Evolutionary conservation across 305 asterid genomes (phyloP), one percentile per base, ranked within the genome.

Genomic region (Andrographis paniculata): DNA sequence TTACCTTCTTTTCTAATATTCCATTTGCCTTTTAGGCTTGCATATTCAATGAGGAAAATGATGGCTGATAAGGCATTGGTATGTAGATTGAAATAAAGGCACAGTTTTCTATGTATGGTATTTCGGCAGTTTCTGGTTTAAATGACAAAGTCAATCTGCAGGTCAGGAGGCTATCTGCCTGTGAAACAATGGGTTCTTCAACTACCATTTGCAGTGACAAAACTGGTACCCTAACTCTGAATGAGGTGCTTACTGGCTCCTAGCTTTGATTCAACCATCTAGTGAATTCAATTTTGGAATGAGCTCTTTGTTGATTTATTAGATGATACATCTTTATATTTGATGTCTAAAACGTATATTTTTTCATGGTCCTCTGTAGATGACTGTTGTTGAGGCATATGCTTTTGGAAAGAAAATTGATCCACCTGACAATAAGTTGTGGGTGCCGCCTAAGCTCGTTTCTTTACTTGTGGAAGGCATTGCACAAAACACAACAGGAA

Each of bases 61-160:
- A 91, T 91, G 99, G 88, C 87, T 47, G 96, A 86, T 67, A 91
- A 91, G 73, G 96, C 99, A 44, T 63, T 91, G 96, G 99, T 91
- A 77, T 45, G 84, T 63, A 40, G 23, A 39, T 38, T 19, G 39
- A 47, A n/a, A 28, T 42, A 43, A 37, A 23, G 57, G 55, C 60
- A 17, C 60, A 21, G 19, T 42, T 52, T 28, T 27, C 31, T 27
- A 21, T 52, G 10, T 27, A 20, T 60, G 13, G 11, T 45, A 51
- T 37, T 42, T 39, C 24, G 15, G 41, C 35, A 31, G 27, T 17
- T 11, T n/a, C 24, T 20, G 53, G 54, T 40, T 58, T 27, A n/a
- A 46, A 27, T 35, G 14, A 19, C 43, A 46, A 42, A 44, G 46
- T 66, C 50, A 19, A 59, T 63, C 23, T 72, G 64, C 73, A 91